Evolutionary conservation across 345 rosid genomes (phyloP), one percentile per base, ranked within the genome.

Genomic region (Linum usitatissimum): DNA sequence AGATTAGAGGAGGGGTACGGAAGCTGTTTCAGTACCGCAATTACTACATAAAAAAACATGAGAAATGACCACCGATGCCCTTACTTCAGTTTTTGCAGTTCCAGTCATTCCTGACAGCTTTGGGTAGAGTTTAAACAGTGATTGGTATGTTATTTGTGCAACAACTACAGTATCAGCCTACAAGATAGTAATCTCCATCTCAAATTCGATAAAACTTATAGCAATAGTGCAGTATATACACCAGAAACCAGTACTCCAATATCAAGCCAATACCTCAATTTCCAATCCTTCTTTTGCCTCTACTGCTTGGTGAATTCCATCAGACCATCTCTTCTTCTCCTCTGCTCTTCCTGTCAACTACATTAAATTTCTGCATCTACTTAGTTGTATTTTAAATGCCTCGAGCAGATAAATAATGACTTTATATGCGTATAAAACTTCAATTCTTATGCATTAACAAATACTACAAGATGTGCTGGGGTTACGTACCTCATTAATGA

Each of bases 51-150:
- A 38, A 2, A 66, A 19, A 19, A 6, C 18, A 57, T 42, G 28
- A 68, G 48, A 53, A 64, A 68, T 59, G n/a, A 17, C 31, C 28
- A 58, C 62, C 28, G 54, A 45, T 42, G 55, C 39, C 36, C 84
- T 54, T 82, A 91, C 96, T 79, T 91, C 98, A 59, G 98, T 91
- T 82, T 91, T 91, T 74, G 98, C 98, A 31, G 98, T 91, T 68
- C 98, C 98, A 53, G 98, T 91, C 98, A 91, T 91, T 70, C 98
- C 98, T 6, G 96, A 86, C 59, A 91, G 81, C 86, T 91, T 88
- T 30, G 98, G 98, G 59, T 88, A 91, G 65, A 88, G 96, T 81
- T 91, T 91, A 74, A 91, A 91, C 75, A 91, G 81, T 19, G 98
- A 91, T 73, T 91, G 98, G 64, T 91, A 91, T 30, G 98, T 91